Evolutionary conservation across 768 basidiomycete species (phyloP), one percentile per base, ranked within the genome.

Genomic region (Russula vinacea): DNA sequence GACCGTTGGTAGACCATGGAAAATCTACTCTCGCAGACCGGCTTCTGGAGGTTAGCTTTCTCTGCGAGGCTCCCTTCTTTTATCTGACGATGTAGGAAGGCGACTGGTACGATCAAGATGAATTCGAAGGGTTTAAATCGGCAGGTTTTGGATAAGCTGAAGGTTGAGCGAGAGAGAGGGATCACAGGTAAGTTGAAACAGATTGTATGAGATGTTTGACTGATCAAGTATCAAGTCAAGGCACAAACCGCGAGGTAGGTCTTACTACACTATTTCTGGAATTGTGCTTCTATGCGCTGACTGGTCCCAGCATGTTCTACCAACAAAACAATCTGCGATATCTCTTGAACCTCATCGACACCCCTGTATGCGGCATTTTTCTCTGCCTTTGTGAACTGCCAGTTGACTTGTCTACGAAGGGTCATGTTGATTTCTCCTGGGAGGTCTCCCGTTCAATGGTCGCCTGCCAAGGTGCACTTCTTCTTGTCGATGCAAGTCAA

Each of bases 381-480:
- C 33, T 26, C 29, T 39, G 7, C 26, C 26, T 45, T 60, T 40
- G 35, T 13, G n/a, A 19, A n/a, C n/a, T 5, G 16, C 26, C 11
- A n/a, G 33, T 5, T 56, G 40, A 58, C 16, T 60, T 24, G 32
- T 16, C 14, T 56, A 39, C 9, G 67, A 60, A 90, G 84, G 95
- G 97, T 2, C 97, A 99, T 76, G 97, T 98, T 42, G 97, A 99
- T 78, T 99, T 99, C 76, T 84, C 92, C 62, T 97, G 94, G 87
- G 96, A 98, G 75, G 93, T 99, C 39, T 89, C 93, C 17, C 84
- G 97, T 54, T 94, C 92, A 32, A 77, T 98, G 45, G 88, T 93
- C 4, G 94, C 96, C 37, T 97, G 91, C 68, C 92, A 99, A 77
- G 97, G 97, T 10, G 96, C 92, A 4, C 64, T 87, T 29, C 71